These are phyloP conservation scores for Epichloe coenophiala DNA, from an alignment of 2,329 filamentous ascomycete species.

Conservation along the genomic window DNA sequence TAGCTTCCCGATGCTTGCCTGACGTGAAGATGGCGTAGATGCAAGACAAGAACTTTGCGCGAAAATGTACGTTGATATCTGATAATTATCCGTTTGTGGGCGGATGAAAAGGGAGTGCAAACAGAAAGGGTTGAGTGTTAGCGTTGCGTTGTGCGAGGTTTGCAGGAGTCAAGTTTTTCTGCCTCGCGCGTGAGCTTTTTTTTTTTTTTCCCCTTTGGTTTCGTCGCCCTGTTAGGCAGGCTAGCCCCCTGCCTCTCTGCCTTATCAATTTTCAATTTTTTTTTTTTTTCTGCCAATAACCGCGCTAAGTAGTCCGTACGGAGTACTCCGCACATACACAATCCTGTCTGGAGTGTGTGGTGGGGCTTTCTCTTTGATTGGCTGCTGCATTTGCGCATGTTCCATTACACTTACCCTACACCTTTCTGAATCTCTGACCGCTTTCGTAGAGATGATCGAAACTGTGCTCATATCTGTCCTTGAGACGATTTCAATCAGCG, in stretches of 20 bases:
- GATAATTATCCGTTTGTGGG: constrained; percentile 8
- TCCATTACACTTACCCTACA: neutral
- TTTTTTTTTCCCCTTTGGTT: constrained; percentile 6
- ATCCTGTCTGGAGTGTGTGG: neutral
- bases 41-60: neutral
- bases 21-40: neutral
- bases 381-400: neutral
- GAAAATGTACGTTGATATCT: neutral
- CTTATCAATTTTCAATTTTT: constrained; percentile 3
- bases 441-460: neutral
- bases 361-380: constrained; percentile 4
- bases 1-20: neutral
- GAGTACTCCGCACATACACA: too few species aligned
- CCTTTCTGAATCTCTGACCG: too few species aligned
- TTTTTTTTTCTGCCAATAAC: constrained; percentile 6
- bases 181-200: constrained; percentile 10
- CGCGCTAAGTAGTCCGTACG: constrained; percentile 6
- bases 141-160: constrained; percentile 8
- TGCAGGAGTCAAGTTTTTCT: constrained; percentile 13
- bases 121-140: constrained; percentile 6
- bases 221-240: constrained; percentile 1
- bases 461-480: too few species aligned
- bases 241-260: constrained; percentile 6
- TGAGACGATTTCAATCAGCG: too few species aligned
- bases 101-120: constrained; percentile 16